Conservation (phyloP, 1,139 yeast genomes). For the Nakaseomyces bracarensis region DNA sequence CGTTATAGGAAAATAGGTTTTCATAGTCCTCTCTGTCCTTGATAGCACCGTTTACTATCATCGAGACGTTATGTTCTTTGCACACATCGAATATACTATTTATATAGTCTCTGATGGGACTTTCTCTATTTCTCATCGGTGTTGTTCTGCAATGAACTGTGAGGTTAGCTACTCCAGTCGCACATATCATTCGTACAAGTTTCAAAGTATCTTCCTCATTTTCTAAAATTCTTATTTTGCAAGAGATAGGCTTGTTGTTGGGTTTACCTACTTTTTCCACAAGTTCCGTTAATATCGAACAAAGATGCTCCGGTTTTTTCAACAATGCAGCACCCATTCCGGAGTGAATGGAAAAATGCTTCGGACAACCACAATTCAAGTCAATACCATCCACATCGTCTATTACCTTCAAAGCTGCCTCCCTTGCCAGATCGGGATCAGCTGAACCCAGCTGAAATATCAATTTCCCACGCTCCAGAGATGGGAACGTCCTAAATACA, state of each 20-base stretch:
- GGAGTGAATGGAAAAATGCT: slow-evolving; percentile 75
- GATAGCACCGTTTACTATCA: slow-evolving; percentile 77
- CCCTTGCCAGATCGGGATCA: slow-evolving; percentile 72
- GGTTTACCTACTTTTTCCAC: slow-evolving; percentile 79
- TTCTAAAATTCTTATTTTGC: slow-evolving; percentile 74
- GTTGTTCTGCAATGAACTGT: slow-evolving; percentile 90
- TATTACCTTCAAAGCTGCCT: slow-evolving; percentile 75
- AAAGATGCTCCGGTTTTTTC: slow-evolving; percentile 69
- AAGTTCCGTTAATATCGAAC: slow-evolving; percentile 54
- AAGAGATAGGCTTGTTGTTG: slow-evolving; percentile 70
- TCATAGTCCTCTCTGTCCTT: slow-evolving; percentile 46
- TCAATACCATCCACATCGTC: slow-evolving; percentile 88
- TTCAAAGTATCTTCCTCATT: slow-evolving; percentile 50
- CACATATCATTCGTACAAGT: slow-evolving; percentile 55
- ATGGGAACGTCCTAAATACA: slow-evolving; percentile 66
- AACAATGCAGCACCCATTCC: slow-evolving; percentile 97
- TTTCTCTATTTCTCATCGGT: slow-evolving; percentile 81
- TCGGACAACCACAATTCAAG: slow-evolving; percentile 94
- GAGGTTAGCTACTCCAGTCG: slow-evolving; percentile 75
- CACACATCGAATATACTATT: slow-evolving; percentile 56
- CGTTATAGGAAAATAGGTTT: slow-evolving; percentile 44
- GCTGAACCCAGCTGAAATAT: slow-evolving; percentile 91
- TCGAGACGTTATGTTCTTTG: slow-evolving; percentile 52
- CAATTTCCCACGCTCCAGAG: slow-evolving; percentile 50
- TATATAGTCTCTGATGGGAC: slow-evolving; percentile 61